Base-by-base conservation (phyloP, 176 grass and related monocot genomes). In the Poa pratensis region DNA sequence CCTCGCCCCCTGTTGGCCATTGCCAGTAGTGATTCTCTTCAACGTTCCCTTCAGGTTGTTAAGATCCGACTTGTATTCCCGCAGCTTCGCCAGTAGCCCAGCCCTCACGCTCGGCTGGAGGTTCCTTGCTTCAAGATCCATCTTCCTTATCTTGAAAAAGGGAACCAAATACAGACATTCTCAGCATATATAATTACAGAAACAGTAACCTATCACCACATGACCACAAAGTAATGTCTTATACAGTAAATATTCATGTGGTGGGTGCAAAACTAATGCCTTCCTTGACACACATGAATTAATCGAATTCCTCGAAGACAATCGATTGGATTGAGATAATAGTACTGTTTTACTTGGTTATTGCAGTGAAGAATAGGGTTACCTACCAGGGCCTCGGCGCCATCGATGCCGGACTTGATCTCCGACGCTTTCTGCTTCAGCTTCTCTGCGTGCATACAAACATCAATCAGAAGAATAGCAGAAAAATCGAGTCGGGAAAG, bases 51-150 rank as follows among this genome's bases (percentile, higher is more conserved):
- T 99, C 17, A 96, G 82, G 70, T 94, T 99, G 86, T 88, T 96
- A 78, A 99, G 91, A 91, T 96, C 96, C 4, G 91, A 99, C 76
- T 92, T 99, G 85, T 99, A 99, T 60, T 99, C 96, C 83, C 91
- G 91, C 55, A 96, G 84, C 73, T 99, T 99, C 5, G 94, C 93
- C 60, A 96, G 84, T 52, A 96, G 80, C 19, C 91, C 93, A 22
- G 88, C 94, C 86, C 89, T 96, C 26, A 94, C 17, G 9, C 96
- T 99, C 3, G 91, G 96, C 68, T 94, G 96, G 61, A 94, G 90
- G 64, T 83, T 99, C 90, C 96, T 96, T 69, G 93, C 96, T 79
- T 99, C 96, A 59, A 96, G 88, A 92, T 99, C 94, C 96, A 99
- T 99, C 85, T 94, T 99, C 55, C 91, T 91, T 78, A 99, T 96